A percentile compares a stretch with the other conserved stretches of the same genome.
Conservation (phyloP, 768 basidiomycete species). For the Suillus spraguei region DNA sequence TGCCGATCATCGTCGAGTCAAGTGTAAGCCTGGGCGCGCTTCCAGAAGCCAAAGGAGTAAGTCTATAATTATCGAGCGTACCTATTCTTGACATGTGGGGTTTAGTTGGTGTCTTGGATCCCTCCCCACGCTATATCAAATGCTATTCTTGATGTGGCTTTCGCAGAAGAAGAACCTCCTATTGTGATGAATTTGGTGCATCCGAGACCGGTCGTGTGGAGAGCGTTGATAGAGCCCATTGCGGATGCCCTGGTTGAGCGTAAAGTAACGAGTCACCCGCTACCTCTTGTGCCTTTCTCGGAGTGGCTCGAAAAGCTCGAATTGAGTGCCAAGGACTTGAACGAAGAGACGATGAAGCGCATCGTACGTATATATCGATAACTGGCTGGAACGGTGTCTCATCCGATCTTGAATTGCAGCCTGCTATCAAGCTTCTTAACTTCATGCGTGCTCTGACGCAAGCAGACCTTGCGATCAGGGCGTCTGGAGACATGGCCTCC, state of each 20-base stretch:
- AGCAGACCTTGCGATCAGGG: slow-evolving; percentile 18
- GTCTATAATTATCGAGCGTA: slow-evolving; percentile 4
- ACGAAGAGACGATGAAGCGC: slow-evolving; percentile 23
- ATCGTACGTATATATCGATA: slow-evolving; percentile 24
- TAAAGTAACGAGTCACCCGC: slow-evolving; percentile 10
- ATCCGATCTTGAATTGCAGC: slow-evolving; percentile 16
- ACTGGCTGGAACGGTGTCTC: background rate
- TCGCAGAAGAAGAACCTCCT: slow-evolving; percentile 11
- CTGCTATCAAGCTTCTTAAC: slow-evolving; percentile 32
- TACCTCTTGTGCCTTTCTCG: slow-evolving; percentile 29
- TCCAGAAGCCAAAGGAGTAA: slow-evolving; percentile 25
- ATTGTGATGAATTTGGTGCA: slow-evolving; percentile 27
- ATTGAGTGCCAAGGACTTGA: slow-evolving; percentile 6
- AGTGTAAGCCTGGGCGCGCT: slow-evolving; percentile 28
- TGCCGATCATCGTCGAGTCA: slow-evolving; percentile 44
- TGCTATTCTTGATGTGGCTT: slow-evolving; percentile 24
- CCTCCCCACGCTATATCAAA: slow-evolving; percentile 18
- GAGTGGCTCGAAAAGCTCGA: slow-evolving; percentile 33
- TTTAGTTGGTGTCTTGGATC: slow-evolving; percentile 24
- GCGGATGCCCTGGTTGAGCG: slow-evolving; percentile 7
- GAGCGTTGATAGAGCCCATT: slow-evolving; percentile 21
- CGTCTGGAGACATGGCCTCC: background rate
- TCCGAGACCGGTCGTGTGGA: slow-evolving; percentile 24
- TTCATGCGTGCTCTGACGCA: slow-evolving; percentile 25
- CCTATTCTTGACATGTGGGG: background rate